Evolutionary conservation across 2,329 filamentous ascomycete species (phyloP).

Genomic region (Magnaporthiopsis rhizophila): DNA sequence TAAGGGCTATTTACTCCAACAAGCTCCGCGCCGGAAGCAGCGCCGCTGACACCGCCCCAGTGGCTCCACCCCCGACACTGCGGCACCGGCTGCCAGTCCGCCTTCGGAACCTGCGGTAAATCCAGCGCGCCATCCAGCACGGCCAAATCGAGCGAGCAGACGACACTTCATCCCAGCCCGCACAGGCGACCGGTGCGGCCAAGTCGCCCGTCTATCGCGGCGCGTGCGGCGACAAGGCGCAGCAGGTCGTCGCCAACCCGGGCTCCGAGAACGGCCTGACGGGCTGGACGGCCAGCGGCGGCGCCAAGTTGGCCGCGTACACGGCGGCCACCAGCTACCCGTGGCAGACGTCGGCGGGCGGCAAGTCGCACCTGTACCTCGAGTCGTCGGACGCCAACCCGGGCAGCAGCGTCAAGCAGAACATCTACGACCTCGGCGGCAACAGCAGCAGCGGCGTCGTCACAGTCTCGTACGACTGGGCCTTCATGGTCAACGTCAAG

Average conservation of each 20-base stretch:
- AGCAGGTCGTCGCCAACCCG: background rate
- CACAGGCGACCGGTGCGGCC: no score
- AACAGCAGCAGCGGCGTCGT: background rate
- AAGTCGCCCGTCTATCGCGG: background rate
- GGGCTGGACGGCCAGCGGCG: background rate
- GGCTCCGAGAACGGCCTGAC: background rate
- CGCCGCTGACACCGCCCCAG: background rate
- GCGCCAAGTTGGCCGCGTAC: background rate
- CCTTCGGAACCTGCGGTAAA: slow-evolving; percentile 7
- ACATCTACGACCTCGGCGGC: background rate
- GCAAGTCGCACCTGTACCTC: background rate
- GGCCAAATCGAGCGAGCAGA: background rate
- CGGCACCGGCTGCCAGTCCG: slow-evolving; percentile 10
- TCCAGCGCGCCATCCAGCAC: background rate
- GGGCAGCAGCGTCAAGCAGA: background rate
- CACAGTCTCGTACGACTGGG: background rate
- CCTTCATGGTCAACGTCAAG: background rate
- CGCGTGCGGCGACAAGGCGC: background rate
- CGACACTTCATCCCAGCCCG: no score
- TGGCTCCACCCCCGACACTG: slow-evolving; percentile 9
- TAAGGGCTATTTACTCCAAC: background rate
- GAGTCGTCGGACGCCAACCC: background rate
- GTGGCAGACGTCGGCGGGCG: background rate
- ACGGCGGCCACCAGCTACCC: background rate
- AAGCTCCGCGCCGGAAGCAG: no score